Evolutionary conservation across 257 asterid genomes (phyloP).

Genomic region (Solanum medicagineum): DNA sequence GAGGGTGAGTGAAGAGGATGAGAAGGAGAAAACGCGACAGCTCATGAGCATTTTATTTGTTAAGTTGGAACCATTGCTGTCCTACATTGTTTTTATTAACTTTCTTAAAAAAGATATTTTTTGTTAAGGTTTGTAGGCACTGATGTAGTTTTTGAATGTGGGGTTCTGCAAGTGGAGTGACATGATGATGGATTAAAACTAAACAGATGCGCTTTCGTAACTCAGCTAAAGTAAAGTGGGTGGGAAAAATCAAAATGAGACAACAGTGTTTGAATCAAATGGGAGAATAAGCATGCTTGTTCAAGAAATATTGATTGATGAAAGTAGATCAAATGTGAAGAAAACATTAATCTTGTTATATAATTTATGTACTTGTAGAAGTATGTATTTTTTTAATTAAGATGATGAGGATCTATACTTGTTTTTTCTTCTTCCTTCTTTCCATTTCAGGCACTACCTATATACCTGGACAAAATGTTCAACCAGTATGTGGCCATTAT

Average conservation of each 20-base stretch:
- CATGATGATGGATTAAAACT: not conserved
- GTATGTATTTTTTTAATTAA: not conserved
- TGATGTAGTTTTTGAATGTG: not conserved
- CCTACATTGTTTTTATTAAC: no score
- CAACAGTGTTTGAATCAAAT: not conserved
- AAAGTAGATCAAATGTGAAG: not conserved
- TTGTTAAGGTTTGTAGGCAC: not conserved
- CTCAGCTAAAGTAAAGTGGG: not conserved
- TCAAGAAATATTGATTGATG: not conserved
- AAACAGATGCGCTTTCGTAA: not conserved
- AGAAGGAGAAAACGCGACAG: not conserved
- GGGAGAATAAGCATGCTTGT: not conserved
- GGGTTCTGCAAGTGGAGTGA: not conserved
- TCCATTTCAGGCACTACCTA: slow-evolving; percentile 86
- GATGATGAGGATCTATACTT: not conserved
- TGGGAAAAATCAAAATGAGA: not conserved
- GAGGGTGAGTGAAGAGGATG: not conserved
- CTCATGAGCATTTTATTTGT: not conserved
- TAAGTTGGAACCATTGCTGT: not conserved
- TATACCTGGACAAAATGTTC: slow-evolving; percentile 86
- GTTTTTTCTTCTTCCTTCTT: not conserved
- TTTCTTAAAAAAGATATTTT: not conserved
- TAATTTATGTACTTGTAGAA: not conserved
- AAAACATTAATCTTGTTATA: not conserved
- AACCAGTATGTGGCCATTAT: slow-evolving; percentile 89